Percentiles rank a stretch among this genome's conserved stretches.
Evolutionary conservation across 768 basidiomycete genomes (phyloP).

Genomic region (Sarcodon sp.): DNA sequence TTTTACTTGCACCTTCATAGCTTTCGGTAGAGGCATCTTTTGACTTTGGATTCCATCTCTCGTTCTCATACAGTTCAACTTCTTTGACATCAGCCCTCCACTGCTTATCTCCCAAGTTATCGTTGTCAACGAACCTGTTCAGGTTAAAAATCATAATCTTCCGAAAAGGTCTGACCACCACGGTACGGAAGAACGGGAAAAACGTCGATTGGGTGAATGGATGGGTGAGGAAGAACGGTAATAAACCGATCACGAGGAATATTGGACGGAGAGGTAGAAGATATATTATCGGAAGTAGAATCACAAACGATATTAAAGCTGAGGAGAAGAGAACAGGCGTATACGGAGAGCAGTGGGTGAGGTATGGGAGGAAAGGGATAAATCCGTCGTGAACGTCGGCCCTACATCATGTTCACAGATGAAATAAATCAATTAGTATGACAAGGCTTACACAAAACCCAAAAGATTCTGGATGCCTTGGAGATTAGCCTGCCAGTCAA

Average conservation of each 20-base stretch:
- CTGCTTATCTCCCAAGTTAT: constrained; percentile 45
- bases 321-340: constrained; percentile 39
- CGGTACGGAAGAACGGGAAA: constrained; percentile 17
- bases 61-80: constrained; percentile 77
- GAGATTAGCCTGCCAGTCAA: constrained; percentile 78
- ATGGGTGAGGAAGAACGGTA: constrained; percentile 40
- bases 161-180: constrained; percentile 5
- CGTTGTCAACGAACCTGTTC: constrained; percentile 42
- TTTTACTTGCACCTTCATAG: constrained; percentile 5
- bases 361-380: constrained; percentile 35
- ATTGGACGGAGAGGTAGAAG: constrained; percentile 26
- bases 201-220: constrained; percentile 23
- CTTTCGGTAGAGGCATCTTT: background rate
- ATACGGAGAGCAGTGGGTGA: constrained; percentile 39
- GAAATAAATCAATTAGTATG: background rate
- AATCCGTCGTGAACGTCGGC: constrained; percentile 47
- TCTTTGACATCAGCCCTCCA: constrained; percentile 55
- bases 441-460: constrained; percentile 54
- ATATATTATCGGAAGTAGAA: constrained; percentile 14
- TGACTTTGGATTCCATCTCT: constrained; percentile 30
- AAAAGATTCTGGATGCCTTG: constrained; percentile 89
- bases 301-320: constrained; percentile 28
- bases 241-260: constrained; percentile 37
- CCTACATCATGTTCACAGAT: constrained; percentile 19
- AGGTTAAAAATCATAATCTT: constrained; percentile 9